phyloP scores from a whole-genome alignment of 2,329 filamentous ascomycete genomes.

The Fusarium continuum region DNA sequence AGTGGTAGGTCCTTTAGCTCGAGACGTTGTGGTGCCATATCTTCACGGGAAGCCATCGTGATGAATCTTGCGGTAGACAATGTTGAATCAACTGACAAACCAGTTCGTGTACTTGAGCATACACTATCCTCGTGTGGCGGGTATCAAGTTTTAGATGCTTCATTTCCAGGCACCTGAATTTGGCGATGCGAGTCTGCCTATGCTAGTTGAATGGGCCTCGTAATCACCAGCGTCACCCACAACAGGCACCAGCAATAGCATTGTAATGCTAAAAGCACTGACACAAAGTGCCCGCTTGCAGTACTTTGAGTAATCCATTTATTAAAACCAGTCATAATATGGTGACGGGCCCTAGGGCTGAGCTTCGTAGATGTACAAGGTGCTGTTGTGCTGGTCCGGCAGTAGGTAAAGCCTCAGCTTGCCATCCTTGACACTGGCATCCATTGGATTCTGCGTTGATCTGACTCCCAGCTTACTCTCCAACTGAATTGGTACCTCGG shows the following conservation, averaged over 20 bases:
- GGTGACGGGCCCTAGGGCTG: constrained; percentile 37
- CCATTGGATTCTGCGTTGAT: constrained; percentile 60
- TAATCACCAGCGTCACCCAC: constrained; percentile 8
- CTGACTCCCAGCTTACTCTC: constrained; percentile 50
- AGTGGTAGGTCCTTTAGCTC: constrained; percentile 33
- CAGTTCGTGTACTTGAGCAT: no score
- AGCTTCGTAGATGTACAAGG: constrained; percentile 59
- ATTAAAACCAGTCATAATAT: background rate
- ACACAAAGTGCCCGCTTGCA: background rate
- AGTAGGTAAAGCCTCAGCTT: constrained; percentile 57
- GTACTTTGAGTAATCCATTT: background rate
- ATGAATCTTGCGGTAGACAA: background rate
- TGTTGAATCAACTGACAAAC: background rate
- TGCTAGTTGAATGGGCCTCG: constrained; percentile 13
- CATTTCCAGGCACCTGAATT: constrained; percentile 29
- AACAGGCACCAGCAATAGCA: constrained; percentile 25
- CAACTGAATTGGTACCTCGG: constrained; percentile 57
- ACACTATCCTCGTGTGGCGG: no score
- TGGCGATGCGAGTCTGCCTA: constrained; percentile 20
- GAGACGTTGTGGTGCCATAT: background rate
- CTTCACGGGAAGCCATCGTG: constrained; percentile 5
- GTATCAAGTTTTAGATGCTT: background rate
- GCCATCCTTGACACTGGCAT: constrained; percentile 55
- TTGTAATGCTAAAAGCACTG: background rate
- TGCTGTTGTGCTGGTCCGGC: constrained; percentile 58